Conservation (phyloP, 1,139 yeast species). For the Geotrichum histeridarum region DNA sequence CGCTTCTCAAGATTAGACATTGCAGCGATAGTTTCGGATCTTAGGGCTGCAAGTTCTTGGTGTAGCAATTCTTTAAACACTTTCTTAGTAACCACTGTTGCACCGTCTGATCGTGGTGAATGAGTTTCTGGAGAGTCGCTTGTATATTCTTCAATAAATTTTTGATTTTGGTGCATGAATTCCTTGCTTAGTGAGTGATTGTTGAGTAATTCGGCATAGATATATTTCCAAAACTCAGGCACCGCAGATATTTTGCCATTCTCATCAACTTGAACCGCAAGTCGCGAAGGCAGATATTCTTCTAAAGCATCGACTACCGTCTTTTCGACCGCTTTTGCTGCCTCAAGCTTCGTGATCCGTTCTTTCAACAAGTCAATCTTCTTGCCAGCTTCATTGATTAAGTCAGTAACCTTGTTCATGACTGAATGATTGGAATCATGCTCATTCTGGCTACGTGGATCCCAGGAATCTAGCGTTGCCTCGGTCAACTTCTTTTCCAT, state of each 20-base stretch:
- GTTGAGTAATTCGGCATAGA: slow-evolving; percentile 7
- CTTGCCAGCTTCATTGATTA: slow-evolving; percentile 4
- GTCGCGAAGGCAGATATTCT: slow-evolving; percentile 14
- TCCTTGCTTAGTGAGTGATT: slow-evolving; percentile 3
- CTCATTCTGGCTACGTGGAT: neutral
- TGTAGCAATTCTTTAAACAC: slow-evolving; percentile 11
- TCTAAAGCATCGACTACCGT: slow-evolving; percentile 11
- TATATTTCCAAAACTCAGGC: slow-evolving; percentile 20
- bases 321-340: slow-evolving; percentile 9
- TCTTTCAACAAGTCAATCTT: slow-evolving; percentile 12
- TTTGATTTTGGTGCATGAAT: slow-evolving; percentile 11
- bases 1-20: slow-evolving; percentile 6
- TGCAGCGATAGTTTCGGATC: slow-evolving; percentile 11
- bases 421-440: neutral
- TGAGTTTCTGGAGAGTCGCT: neutral
- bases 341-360: slow-evolving; percentile 11
- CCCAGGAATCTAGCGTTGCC: neutral
- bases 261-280: slow-evolving; percentile 11
- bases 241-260: slow-evolving; percentile 15
- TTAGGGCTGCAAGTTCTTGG: slow-evolving; percentile 8
- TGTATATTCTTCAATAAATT: slow-evolving; percentile 9
- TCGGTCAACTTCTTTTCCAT: neutral
- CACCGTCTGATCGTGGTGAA: neutral
- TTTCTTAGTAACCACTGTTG: slow-evolving; percentile 13
- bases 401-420: slow-evolving; percentile 2